These are phyloP conservation scores for Sugiyamaella americana DNA, from an alignment of 805 yeast genomes.

Conservation along the genomic window DNA sequence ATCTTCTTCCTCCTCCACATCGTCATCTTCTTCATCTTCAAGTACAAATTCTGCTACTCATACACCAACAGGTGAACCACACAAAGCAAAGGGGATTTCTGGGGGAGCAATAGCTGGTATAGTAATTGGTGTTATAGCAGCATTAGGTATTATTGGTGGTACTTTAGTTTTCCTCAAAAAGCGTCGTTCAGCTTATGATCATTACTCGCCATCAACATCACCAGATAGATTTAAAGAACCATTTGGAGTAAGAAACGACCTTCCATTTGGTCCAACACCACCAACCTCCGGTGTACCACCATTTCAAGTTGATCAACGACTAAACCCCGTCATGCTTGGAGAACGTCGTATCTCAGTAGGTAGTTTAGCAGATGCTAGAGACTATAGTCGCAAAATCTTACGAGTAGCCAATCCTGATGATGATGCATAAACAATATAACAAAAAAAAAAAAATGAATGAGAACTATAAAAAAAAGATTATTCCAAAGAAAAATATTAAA, in stretches of 20 bases:
- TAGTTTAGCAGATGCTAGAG: slow-evolving; percentile 78
- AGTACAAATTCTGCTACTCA: slow-evolving; percentile 26
- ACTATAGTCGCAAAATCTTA: slow-evolving; percentile 70
- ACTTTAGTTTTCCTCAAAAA: slow-evolving; percentile 40
- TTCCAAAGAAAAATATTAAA: too few species aligned
- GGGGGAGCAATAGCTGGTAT: slow-evolving; percentile 58
- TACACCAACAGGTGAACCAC: slow-evolving; percentile 22
- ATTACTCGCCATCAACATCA: slow-evolving; percentile 35
- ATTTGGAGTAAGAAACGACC: slow-evolving; percentile 24
- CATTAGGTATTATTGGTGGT: slow-evolving; percentile 37
- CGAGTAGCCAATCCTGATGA: slow-evolving; percentile 88
- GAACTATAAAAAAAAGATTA: too few species aligned
- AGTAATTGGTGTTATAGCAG: slow-evolving; percentile 49
- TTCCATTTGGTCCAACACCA: slow-evolving; percentile 19
- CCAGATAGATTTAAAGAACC: slow-evolving; percentile 30
- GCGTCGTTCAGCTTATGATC: slow-evolving; percentile 36
- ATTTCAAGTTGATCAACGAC: slow-evolving; percentile 49
- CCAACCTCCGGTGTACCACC: slow-evolving; percentile 14
- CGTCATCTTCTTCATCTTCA: slow-evolving; percentile 24
- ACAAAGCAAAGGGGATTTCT: slow-evolving; percentile 25
- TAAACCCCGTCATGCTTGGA: slow-evolving; percentile 73
- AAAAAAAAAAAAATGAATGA: too few species aligned
- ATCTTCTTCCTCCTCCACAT: slow-evolving; percentile 15
- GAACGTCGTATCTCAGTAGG: slow-evolving; percentile 82
- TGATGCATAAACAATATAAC: slow-evolving; percentile 1